A percentile compares a stretch with the other conserved stretches of the same genome.
Evolutionary conservation across 495 filamentous ascomycete genomes (phyloP).

Genomic region (Cercophora scortea): DNA sequence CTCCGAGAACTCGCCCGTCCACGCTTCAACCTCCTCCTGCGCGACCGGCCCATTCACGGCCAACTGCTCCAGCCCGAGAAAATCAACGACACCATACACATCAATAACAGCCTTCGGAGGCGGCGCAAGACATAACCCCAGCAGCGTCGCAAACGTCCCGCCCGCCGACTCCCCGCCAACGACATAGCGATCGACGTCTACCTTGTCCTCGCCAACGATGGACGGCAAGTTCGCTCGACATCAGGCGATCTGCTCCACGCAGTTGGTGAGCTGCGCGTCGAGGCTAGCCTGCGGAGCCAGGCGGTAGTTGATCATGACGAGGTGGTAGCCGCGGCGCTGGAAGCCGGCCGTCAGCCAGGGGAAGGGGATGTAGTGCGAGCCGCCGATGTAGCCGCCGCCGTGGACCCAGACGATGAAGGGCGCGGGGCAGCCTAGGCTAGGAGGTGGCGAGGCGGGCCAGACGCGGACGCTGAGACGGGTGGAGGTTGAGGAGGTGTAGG

Average conservation of each 20-base stretch:
- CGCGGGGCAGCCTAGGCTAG: conserved; percentile 1
- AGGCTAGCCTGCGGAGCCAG: conserved; percentile 18
- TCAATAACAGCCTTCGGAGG: conserved; percentile 15
- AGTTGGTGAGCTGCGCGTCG: conserved; percentile 20
- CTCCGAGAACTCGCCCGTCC: conserved; percentile 15
- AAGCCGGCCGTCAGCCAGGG: conserved; percentile 19
- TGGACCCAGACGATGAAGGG: conserved; percentile 21
- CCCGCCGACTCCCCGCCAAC: conserved; percentile 22
- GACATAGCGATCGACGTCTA: conserved; percentile 21
- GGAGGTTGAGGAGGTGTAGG: conserved; percentile 9
- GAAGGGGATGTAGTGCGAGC: conserved; percentile 13
- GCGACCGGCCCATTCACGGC: not conserved
- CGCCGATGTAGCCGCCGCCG: conserved; percentile 21
- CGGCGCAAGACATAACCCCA: conserved; percentile 9
- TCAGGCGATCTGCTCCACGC: conserved; percentile 15
- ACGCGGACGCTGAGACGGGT: conserved; percentile 12
- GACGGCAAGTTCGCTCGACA: conserved; percentile 11
- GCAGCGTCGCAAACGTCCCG: conserved; percentile 15
- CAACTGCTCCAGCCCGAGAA: conserved; percentile 4
- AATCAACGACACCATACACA: conserved; percentile 18
- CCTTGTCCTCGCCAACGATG: conserved; percentile 13
- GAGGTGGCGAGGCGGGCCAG: conserved; percentile 14
- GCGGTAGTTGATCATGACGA: conserved; percentile 25
- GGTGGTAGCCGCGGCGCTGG: conserved; percentile 17
- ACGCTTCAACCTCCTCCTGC: not conserved